These are phyloP conservation scores for Sordariomycetes sp. DNA, from an alignment of 2,329 filamentous ascomycete genomes.

Conservation along the genomic window DNA sequence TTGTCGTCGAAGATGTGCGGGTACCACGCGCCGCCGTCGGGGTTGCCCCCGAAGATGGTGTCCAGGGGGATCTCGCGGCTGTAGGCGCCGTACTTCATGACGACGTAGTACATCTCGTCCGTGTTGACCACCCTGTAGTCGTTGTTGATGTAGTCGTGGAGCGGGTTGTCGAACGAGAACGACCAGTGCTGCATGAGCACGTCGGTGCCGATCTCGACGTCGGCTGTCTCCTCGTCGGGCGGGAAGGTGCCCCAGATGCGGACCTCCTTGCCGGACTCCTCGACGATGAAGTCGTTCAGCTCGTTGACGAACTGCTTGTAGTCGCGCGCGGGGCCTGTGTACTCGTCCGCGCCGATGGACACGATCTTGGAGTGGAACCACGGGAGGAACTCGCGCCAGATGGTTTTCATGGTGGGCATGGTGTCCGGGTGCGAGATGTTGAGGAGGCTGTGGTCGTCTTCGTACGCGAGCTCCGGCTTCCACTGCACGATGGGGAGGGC, in stretches of 20 bases:
- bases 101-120: slow-evolving; percentile 13
- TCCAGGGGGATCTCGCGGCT: slow-evolving; percentile 33
- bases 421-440: slow-evolving; percentile 33
- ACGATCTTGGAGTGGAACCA: slow-evolving; percentile 46
- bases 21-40: slow-evolving; percentile 9
- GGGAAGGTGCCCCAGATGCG: slow-evolving; percentile 41
- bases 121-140: slow-evolving; percentile 15
- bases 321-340: slow-evolving; percentile 31
- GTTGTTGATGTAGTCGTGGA: slow-evolving; percentile 11
- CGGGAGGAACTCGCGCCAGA: slow-evolving; percentile 41
- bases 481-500: slow-evolving; percentile 45
- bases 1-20: slow-evolving; percentile 13
- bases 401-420: slow-evolving; percentile 35
- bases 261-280: slow-evolving; percentile 28
- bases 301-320: slow-evolving; percentile 37
- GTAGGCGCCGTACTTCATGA: slow-evolving; percentile 27
- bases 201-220: slow-evolving; percentile 7
- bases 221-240: slow-evolving; percentile 6
- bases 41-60: slow-evolving; percentile 18
- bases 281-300: slow-evolving; percentile 31
- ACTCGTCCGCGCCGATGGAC: slow-evolving; percentile 46
- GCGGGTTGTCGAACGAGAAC: slow-evolving; percentile 11
- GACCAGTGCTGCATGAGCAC: slow-evolving; percentile 25
- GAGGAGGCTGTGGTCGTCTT: slow-evolving; percentile 34
- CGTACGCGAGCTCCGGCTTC: slow-evolving; percentile 42